Evolutionary conservation across 1,284 basidiomycete genomes (phyloP), one percentile per base, ranked within the genome.

Genomic region (Ustilago sp.): DNA sequence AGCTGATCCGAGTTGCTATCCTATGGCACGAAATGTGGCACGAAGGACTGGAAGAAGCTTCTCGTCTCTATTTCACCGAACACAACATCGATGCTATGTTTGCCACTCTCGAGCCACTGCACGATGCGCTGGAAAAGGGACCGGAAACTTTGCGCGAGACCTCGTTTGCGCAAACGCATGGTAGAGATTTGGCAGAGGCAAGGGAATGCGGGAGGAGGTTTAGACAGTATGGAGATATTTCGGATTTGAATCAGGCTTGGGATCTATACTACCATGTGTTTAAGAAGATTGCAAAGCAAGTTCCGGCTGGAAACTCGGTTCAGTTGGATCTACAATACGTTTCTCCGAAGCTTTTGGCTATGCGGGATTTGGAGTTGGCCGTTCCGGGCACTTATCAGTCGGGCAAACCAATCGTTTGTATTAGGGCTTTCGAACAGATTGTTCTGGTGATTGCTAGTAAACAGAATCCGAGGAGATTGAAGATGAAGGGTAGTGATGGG

Each of bases 51-150:
- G 97, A 99, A 87, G 97, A 99, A 87, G 97, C 97, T 3, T 98
- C 95, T 12, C 91, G 97, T 59, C 89, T 96, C 57, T 99, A 96
- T 88, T 99, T 96, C 88, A 97, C 94, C 19, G 97, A 99, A 83
- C 94, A 95, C 86, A 98, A 99, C 86, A 93, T 96, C n/a, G 94
- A 95, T 78, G 97, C 93, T 17, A 99, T 99, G 97, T 98, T 98
- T 84, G 92, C 92, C 38, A 93, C 92, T 19, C 88, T 99, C 66
- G 94, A 97, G 81, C 96, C 96, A 2, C 88, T 99, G 74, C 97
- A 99, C 82, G 94, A 97, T 66, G 90, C 95, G 88, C 89, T 99
- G 28, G 96, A 98, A 87, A 91, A 90, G 94, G 93, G 96, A 93
- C 94, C 97, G 8, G 92, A 93, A 83, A 99, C 97, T 11, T 90